Percentiles rank a stretch among this genome's conserved stretches.
phyloP scores from a whole-genome alignment of 1,139 yeast species.

The Chernovozyma aurita region DNA sequence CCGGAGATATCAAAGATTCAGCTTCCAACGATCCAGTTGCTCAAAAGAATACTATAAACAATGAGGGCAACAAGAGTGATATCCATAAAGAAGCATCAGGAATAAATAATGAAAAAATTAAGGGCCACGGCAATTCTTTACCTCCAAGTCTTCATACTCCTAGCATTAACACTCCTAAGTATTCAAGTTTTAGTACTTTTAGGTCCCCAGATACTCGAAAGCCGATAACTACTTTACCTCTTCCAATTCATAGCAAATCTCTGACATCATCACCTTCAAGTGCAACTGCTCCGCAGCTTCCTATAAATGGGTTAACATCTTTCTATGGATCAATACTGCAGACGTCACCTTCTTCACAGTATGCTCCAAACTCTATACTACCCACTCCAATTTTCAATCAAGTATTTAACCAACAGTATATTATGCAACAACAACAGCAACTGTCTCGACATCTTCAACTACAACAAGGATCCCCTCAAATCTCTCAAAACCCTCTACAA shows the following conservation, averaged over 20 bases:
- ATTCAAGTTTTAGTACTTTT: slow-evolving; percentile 28
- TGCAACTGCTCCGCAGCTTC: slow-evolving; percentile 38
- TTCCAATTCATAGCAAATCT: slow-evolving; percentile 35
- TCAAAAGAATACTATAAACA: background rate
- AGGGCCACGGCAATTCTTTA: background rate
- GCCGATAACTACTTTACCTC: slow-evolving; percentile 32
- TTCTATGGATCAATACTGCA: slow-evolving; percentile 28
- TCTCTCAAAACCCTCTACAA: slow-evolving; percentile 6
- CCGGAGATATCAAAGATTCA: background rate
- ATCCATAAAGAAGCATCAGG: slow-evolving; percentile 2
- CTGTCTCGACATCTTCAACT: slow-evolving; percentile 8
- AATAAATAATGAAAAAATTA: slow-evolving; percentile 5
- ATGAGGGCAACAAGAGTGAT: slow-evolving; percentile 6
- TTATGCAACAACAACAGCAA: slow-evolving; percentile 9
- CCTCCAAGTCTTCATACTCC: slow-evolving; percentile 15
- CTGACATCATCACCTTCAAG: slow-evolving; percentile 43
- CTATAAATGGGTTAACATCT: slow-evolving; percentile 19
- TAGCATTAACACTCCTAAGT: slow-evolving; percentile 15
- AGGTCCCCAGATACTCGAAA: slow-evolving; percentile 35
- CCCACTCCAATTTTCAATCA: slow-evolving; percentile 39
- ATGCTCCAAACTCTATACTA: slow-evolving; percentile 16
- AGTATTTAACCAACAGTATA: slow-evolving; percentile 21
- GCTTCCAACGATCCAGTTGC: background rate
- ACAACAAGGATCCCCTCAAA: slow-evolving; percentile 7
- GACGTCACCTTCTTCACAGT: slow-evolving; percentile 24